Conservation (phyloP, 768 basidiomycete species). For the Arthromyces matolae region DNA sequence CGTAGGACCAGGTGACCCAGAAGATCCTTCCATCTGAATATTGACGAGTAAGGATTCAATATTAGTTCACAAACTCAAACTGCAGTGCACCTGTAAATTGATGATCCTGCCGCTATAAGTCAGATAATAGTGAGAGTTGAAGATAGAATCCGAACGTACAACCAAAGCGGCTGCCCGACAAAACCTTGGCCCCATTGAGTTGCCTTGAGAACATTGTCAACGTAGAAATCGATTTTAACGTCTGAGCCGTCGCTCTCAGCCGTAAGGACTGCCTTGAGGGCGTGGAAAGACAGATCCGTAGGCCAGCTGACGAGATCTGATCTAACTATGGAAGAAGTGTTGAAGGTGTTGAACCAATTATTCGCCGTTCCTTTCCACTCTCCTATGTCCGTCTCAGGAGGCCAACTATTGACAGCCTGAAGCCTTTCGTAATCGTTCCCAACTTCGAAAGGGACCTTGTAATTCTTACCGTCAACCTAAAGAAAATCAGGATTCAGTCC, state of each 20-base stretch:
- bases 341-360: constrained; percentile 45
- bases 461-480: constrained; percentile 28
- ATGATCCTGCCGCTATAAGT: constrained; percentile 30
- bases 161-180: constrained; percentile 37
- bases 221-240: constrained; percentile 38
- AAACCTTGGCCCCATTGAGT: constrained; percentile 40
- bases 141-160: constrained; percentile 26
- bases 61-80: no score
- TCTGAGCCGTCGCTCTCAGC: constrained; percentile 34
- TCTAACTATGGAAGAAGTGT: constrained; percentile 38
- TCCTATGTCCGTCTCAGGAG: constrained; percentile 40
- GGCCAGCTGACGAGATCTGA: constrained; percentile 41
- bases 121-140: not conserved
- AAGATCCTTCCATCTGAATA: constrained; percentile 42
- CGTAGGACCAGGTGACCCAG: constrained; percentile 39
- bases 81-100: constrained; percentile 32
- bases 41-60: not conserved
- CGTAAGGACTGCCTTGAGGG: constrained; percentile 38
- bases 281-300: constrained; percentile 39
- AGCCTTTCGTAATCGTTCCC: not conserved
- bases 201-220: constrained; percentile 33
- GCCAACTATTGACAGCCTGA: constrained; percentile 40
- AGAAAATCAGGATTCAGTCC: not conserved
- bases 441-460: not conserved
- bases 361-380: constrained; percentile 44